phyloP scores from a whole-genome alignment of 129 eudicot species.

The Helianthus annuus region DNA sequence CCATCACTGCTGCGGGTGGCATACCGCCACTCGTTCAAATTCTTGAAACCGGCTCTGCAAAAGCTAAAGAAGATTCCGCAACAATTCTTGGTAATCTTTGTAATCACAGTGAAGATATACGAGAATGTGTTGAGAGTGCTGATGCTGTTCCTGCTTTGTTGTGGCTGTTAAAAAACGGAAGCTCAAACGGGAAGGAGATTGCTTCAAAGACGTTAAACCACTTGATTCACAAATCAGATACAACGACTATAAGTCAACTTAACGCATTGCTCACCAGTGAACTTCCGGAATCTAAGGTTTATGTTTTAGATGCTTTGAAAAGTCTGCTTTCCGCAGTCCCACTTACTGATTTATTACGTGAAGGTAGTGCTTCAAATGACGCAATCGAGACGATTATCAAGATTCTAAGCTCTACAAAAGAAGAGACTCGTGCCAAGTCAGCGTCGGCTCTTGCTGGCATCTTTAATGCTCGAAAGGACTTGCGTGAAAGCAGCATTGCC shows the following conservation, averaged over 20 bases:
- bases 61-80: constrained; percentile 98
- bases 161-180: constrained; percentile 96
- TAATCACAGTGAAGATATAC: constrained; percentile 98
- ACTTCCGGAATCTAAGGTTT: constrained; percentile 93
- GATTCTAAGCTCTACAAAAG: constrained; percentile 66
- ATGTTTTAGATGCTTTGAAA: constrained; percentile 92
- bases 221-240: constrained; percentile 96
- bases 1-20: constrained; percentile 99
- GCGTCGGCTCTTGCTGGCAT: constrained; percentile 92
- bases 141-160: constrained; percentile 98
- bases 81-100: constrained; percentile 94
- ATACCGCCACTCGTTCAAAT: constrained; percentile 99
- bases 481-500: constrained; percentile 92
- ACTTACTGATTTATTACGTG: constrained; percentile 73
- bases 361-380: constrained; percentile 96
- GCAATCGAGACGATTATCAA: constrained; percentile 91
- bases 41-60: constrained; percentile 90
- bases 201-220: constrained; percentile 96
- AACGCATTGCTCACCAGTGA: constrained; percentile 93
- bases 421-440: constrained; percentile 92
- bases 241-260: constrained; percentile 95
- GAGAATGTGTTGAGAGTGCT: constrained; percentile 99
- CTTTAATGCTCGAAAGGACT: constrained; percentile 80
- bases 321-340: constrained; percentile 89
- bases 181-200: constrained; percentile 94